Evolutionary conservation across 2,329 filamentous ascomycete genomes (phyloP).

Genomic region (Ceratocystis cubensis): DNA sequence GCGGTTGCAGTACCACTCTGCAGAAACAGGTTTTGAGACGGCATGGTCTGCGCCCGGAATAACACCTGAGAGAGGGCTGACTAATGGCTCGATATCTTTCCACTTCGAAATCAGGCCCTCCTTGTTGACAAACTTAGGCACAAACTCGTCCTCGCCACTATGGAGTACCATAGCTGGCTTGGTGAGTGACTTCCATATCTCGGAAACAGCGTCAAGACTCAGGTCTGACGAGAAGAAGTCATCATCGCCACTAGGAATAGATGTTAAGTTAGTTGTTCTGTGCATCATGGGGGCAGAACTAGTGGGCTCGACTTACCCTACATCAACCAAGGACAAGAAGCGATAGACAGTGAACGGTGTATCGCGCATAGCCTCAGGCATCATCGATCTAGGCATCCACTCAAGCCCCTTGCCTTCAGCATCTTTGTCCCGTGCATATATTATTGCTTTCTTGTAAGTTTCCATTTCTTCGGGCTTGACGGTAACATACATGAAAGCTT

Average conservation of each 20-base stretch:
- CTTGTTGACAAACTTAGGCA: conserved; percentile 48
- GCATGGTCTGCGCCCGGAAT: conserved; percentile 43
- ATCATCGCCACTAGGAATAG: conserved; percentile 50
- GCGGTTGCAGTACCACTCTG: conserved; percentile 38
- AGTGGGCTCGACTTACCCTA: conserved; percentile 34
- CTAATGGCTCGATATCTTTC: conserved; percentile 34
- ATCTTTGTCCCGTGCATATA: conserved; percentile 43
- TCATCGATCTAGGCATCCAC: conserved; percentile 38
- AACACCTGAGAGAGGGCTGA: conserved; percentile 39
- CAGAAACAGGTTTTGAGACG: conserved; percentile 35
- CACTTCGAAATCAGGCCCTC: conserved; percentile 45
- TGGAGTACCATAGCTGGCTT: conserved; percentile 52
- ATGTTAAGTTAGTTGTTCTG: background rate
- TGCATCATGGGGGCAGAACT: background rate
- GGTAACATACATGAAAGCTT: conserved; percentile 42
- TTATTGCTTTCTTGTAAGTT: conserved; percentile 35
- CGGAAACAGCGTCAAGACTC: conserved; percentile 39
- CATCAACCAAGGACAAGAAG: conserved; percentile 38
- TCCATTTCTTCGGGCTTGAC: conserved; percentile 23
- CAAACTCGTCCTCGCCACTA: conserved; percentile 53
- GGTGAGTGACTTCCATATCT: conserved; percentile 53
- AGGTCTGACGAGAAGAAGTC: conserved; percentile 81
- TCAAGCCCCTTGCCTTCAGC: conserved; percentile 41
- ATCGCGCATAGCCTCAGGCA: conserved; percentile 31
- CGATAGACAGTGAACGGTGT: conserved; percentile 42